These are phyloP conservation scores for Blastomyces gilchristii DNA, from an alignment of 2,329 filamentous ascomycete genomes.

Conservation along the genomic window DNA sequence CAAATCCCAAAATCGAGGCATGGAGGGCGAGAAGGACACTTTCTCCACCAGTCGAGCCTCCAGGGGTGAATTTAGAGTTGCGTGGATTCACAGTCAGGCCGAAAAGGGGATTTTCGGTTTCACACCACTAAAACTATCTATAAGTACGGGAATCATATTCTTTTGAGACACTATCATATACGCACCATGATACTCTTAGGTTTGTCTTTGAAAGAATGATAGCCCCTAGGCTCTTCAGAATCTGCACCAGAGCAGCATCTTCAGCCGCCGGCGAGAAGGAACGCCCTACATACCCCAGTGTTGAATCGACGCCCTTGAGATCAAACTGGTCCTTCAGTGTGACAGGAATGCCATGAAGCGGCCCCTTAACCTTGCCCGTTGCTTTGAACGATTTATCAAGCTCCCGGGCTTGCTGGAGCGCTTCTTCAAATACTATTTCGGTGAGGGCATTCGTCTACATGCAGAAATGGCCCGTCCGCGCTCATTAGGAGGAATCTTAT, in stretches of 20 bases:
- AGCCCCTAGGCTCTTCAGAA: slow-evolving; percentile 32
- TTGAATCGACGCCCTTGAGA: slow-evolving; percentile 14
- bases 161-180: slow-evolving; percentile 20
- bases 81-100: slow-evolving; percentile 53
- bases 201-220: slow-evolving; percentile 50
- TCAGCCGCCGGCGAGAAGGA: slow-evolving; percentile 8
- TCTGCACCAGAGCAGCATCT: slow-evolving; percentile 12
- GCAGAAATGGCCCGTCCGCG: neutral
- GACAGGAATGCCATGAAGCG: slow-evolving; percentile 23
- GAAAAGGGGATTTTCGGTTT: slow-evolving; percentile 46
- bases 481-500: slow-evolving; percentile 2
- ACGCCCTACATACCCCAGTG: slow-evolving; percentile 17
- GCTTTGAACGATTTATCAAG: slow-evolving; percentile 31
- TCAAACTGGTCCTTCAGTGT: slow-evolving; percentile 23
- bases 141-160: neutral
- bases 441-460: slow-evolving; percentile 19
- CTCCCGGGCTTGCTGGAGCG: slow-evolving; percentile 18
- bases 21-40: slow-evolving; percentile 50
- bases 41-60: slow-evolving; percentile 59
- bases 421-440: slow-evolving; percentile 21
- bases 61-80: slow-evolving; percentile 54
- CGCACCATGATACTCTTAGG: slow-evolving; percentile 51
- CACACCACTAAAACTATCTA: slow-evolving; percentile 36
- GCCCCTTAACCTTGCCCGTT: slow-evolving; percentile 27
- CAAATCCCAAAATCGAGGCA: slow-evolving; percentile 52